Evolutionary conservation across 164 flowering plant species (phyloP).

Genomic region (Kingdonia uniflora): DNA sequence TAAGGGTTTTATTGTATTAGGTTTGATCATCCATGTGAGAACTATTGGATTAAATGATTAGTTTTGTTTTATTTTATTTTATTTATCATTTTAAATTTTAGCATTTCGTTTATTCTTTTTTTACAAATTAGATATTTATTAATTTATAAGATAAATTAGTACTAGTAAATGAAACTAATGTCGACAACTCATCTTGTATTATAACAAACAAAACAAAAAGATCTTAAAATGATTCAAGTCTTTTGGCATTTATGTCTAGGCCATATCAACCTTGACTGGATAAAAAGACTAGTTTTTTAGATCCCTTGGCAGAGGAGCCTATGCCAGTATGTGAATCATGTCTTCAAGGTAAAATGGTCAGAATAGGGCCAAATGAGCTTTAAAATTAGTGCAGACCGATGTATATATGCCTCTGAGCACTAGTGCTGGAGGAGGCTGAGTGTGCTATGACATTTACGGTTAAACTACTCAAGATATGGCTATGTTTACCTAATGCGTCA

Average conservation of each 20-base stretch:
- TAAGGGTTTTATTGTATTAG: too few relatives aligned
- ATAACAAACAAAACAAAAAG: neutral
- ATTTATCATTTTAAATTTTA: too few relatives aligned
- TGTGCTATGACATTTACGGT: slow-evolving; percentile 1
- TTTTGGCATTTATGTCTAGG: slow-evolving; percentile 5
- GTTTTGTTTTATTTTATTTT: too few relatives aligned
- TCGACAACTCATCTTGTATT: neutral
- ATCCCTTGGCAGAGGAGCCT: neutral
- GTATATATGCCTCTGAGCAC: neutral
- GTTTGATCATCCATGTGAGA: too few relatives aligned
- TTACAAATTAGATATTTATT: too few relatives aligned
- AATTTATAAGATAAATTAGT: too few relatives aligned
- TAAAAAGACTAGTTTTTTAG: neutral
- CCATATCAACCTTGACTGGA: neutral
- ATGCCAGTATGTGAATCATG: slow-evolving; percentile 2
- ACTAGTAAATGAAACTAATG: neutral
- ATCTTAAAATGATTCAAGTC: neutral
- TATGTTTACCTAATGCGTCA: neutral
- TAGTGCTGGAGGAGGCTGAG: neutral
- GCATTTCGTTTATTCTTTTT: too few relatives aligned
- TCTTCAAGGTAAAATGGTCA: slow-evolving; percentile 5
- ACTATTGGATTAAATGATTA: too few relatives aligned
- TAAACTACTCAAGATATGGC: neutral
- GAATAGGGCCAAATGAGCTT: neutral
- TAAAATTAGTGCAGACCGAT: neutral